A percentile compares a stretch with the other conserved stretches of the same genome.
These are phyloP conservation scores for Boehmeria nivea DNA, from an alignment of 306 rosid species.

Conservation along the genomic window DNA sequence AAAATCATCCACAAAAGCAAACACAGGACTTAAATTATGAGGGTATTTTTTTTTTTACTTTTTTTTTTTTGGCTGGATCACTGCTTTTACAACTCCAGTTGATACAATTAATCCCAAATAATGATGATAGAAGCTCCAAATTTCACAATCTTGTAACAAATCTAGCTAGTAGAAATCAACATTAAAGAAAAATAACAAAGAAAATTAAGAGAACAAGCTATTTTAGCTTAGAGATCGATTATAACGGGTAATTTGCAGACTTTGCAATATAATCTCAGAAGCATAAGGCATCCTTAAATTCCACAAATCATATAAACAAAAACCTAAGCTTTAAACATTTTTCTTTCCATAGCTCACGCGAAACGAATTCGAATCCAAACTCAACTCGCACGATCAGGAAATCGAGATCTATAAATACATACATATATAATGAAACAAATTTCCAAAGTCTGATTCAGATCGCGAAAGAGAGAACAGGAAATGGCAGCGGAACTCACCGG, in stretches of 20 bases:
- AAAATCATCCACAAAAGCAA: no score
- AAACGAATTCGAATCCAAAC: background rate
- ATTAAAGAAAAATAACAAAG: background rate
- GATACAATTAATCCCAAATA: no score
- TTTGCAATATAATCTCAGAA: background rate
- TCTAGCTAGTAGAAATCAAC: background rate
- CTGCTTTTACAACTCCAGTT: no score
- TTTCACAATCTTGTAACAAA: background rate
- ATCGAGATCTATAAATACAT: background rate
- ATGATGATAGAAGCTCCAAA: background rate
- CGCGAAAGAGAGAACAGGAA: no score
- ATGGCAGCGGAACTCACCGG: no score
- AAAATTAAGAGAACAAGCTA: background rate
- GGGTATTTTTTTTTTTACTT: no score
- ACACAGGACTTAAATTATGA: no score
- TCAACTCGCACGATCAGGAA: background rate
- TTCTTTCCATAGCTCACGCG: background rate
- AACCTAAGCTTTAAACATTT: no score
- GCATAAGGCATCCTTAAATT: no score
- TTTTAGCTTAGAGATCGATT: background rate
- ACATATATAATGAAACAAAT: background rate
- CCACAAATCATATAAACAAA: no score
- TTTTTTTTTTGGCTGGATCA: no score
- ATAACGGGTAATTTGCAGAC: no score
- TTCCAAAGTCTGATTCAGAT: background rate